Evolutionary conservation across 2,329 filamentous ascomycete genomes (phyloP), one percentile per base, ranked within the genome.

Genomic region (Cadophora malorum): DNA sequence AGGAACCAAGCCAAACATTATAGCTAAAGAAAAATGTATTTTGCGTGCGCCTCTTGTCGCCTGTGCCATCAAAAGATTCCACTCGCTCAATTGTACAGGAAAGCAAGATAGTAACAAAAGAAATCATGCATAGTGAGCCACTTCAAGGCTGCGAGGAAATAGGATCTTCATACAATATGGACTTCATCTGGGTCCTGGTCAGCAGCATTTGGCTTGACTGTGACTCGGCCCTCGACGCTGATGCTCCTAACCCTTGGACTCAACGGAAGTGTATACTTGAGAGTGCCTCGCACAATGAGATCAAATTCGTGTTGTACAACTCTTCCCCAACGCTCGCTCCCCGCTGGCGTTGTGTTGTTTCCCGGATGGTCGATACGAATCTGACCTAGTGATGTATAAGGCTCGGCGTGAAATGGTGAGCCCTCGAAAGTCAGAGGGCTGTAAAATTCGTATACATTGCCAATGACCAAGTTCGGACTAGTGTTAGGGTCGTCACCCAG

Each of bases 301-400:
- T 97, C 93, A 74, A 98, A 99, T 55, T 95, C 92, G 78, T 97
- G 92, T 72, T 96, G 88, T 62, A 97, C 84, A 58, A 98, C 94
- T 68, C 89, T 87, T 78, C 97, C 93, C 96, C 96, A 99, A 14
- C 94, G 88, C 76, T 91, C 89, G 1, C 90, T 90, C 9, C 95
- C 96, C 50, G 92, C 91, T 53, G 87, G 83, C 76, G 93, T 90
- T 0, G 96, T 98, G 74, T 90, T 90, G 79, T 98, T 99, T 4
- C 95, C 94, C 0, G 96, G 96, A 65, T 91, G 89, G 31, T 85
- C 82, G 3, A 99, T 86, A 49, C 95, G 91, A 72, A 99, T 88
- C 76, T 96, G 92, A 35, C 94, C 95, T 5, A 91, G 88, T 0
- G 94, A 96, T 21, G 85, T 86, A 19, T 91, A 92, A 14, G 85